These are phyloP conservation scores for Aspergillus sp. DNA, from an alignment of 2,329 filamentous ascomycete species.

Conservation along the genomic window DNA sequence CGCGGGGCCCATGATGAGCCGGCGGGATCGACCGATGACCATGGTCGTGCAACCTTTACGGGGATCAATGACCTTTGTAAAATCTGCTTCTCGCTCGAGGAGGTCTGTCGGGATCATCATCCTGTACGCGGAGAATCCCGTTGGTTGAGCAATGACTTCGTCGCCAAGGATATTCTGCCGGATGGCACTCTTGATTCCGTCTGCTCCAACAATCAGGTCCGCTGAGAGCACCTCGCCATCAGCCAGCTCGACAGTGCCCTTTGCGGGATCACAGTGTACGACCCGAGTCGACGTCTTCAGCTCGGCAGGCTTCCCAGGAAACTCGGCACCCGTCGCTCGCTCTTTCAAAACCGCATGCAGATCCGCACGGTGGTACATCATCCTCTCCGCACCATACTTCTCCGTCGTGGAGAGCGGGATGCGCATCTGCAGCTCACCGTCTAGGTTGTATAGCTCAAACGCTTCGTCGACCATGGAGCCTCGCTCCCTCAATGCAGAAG, in stretches of 20 bases:
- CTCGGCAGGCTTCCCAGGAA: background rate
- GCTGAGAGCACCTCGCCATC: slow-evolving; percentile 22
- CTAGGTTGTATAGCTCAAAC: slow-evolving; percentile 32
- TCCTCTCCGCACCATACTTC: slow-evolving; percentile 28
- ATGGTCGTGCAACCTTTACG: slow-evolving; percentile 49
- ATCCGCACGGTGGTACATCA: slow-evolving; percentile 31
- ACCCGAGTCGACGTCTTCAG: slow-evolving; percentile 3
- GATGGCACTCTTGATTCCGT: slow-evolving; percentile 30
- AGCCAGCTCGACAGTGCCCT: slow-evolving; percentile 11
- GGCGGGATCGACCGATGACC: slow-evolving; percentile 49
- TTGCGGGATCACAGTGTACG: slow-evolving; percentile 8
- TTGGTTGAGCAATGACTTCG: slow-evolving; percentile 6
- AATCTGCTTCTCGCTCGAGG: slow-evolving; percentile 21
- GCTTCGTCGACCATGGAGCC: slow-evolving; percentile 29
- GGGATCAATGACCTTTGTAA: slow-evolving; percentile 39
- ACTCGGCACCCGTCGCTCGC: slow-evolving; percentile 2
- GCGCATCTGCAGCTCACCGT: slow-evolving; percentile 24
- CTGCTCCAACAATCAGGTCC: slow-evolving; percentile 36
- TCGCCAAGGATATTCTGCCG: slow-evolving; percentile 2
- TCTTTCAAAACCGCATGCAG: slow-evolving; percentile 28
- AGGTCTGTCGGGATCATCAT: slow-evolving; percentile 13
- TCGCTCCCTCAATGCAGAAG: background rate
- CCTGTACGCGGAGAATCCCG: slow-evolving; percentile 16
- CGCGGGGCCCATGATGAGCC: slow-evolving; percentile 53
- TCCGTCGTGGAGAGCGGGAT: slow-evolving; percentile 24